Conservation (phyloP, 331 rosid species). For the Cydonia oblonga region DNA sequence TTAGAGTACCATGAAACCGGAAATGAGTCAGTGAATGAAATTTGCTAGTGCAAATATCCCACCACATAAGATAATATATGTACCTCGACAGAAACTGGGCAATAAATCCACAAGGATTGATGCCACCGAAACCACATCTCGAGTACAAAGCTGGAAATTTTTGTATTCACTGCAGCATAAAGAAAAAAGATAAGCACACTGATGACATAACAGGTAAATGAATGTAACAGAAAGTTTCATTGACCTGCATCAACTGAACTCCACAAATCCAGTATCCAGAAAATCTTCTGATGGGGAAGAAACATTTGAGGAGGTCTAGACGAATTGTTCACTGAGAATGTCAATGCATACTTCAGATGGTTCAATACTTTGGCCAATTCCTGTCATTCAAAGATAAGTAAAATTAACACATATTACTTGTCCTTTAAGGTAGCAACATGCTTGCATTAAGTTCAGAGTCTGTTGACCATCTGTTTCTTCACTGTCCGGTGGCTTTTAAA, state of each 20-base stretch:
- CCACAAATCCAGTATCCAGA: slow-evolving; percentile 55
- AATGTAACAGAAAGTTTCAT: slow-evolving; percentile 6
- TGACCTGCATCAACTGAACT: slow-evolving; percentile 51
- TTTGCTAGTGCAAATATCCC: neutral
- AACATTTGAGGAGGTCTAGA: slow-evolving; percentile 89
- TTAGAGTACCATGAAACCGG: slow-evolving; percentile 3
- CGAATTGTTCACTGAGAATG: slow-evolving; percentile 60
- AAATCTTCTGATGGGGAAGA: slow-evolving; percentile 70
- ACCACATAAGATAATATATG: neutral
- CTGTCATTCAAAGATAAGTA: slow-evolving; percentile 25
- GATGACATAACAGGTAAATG: neutral
- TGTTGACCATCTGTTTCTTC: too few species aligned
- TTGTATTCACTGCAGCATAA: slow-evolving; percentile 34
- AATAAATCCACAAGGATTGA: slow-evolving; percentile 64
- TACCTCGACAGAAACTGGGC: slow-evolving; percentile 48
- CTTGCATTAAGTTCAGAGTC: too few species aligned
- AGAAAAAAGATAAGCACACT: neutral
- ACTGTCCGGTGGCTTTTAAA: too few species aligned
- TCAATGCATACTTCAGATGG: slow-evolving; percentile 32
- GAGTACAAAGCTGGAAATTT: slow-evolving; percentile 46
- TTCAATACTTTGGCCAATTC: slow-evolving; percentile 25
- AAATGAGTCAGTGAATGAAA: neutral
- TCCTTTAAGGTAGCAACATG: too few species aligned
- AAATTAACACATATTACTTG: too few species aligned
- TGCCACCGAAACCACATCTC: slow-evolving; percentile 98